Evolutionary conservation across 345 rosid genomes (phyloP).

Genomic region (Hibiscus trionum): DNA sequence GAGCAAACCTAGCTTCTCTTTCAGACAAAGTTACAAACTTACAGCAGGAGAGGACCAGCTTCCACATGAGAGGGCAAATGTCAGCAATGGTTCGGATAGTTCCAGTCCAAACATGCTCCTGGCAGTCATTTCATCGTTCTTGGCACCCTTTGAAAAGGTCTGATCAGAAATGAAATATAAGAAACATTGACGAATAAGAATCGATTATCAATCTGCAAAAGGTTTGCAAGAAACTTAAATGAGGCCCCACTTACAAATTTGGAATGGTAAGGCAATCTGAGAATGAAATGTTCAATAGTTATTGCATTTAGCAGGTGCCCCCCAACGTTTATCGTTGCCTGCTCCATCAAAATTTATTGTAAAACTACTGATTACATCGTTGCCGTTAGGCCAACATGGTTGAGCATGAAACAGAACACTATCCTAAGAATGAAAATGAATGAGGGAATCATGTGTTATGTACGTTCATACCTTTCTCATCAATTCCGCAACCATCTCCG

Average conservation of each 20-base stretch:
- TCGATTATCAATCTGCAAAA: neutral
- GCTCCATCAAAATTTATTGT: slow-evolving; percentile 2
- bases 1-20: neutral
- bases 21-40: slow-evolving; percentile 24
- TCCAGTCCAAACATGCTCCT: slow-evolving; percentile 52
- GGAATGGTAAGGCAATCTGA: slow-evolving; percentile 63
- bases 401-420: neutral
- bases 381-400: neutral
- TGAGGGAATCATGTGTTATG: neutral
- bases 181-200: slow-evolving; percentile 4
- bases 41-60: slow-evolving; percentile 98
- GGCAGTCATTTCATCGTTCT: slow-evolving; percentile 49
- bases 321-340: slow-evolving; percentile 77
- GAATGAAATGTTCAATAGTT: slow-evolving; percentile 78
- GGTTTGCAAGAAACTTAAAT: slow-evolving; percentile 15
- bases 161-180: slow-evolving; percentile 16
- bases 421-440: neutral
- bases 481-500: slow-evolving; percentile 46
- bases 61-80: slow-evolving; percentile 84
- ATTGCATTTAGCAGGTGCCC: slow-evolving; percentile 59
- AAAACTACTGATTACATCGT: neutral
- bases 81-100: slow-evolving; percentile 71
- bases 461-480: slow-evolving; percentile 56
- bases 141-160: slow-evolving; percentile 40
- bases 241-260: slow-evolving; percentile 41